Percentiles rank a stretch among this genome's conserved stretches.
Evolutionary conservation across 179 eudicot genomes (phyloP).

Genomic region (Dionaea muscipula): DNA sequence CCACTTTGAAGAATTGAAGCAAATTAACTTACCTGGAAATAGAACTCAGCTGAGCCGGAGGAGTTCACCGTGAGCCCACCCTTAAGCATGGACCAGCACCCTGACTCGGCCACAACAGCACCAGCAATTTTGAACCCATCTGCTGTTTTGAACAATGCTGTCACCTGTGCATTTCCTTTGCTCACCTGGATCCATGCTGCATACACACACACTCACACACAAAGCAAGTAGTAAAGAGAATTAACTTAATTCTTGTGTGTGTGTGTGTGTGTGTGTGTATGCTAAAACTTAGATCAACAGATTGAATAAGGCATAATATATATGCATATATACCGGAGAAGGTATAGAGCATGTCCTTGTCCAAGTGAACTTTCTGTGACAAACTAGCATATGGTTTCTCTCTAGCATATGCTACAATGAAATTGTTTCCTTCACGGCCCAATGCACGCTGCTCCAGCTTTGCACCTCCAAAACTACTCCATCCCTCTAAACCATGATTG

Average conservation of each 20-base stretch:
- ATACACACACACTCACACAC: no score
- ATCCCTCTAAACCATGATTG: slow-evolving; percentile 38
- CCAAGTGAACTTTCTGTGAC: slow-evolving; percentile 30
- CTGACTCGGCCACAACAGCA: slow-evolving; percentile 28
- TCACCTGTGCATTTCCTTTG: slow-evolving; percentile 20
- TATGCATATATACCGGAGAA: slow-evolving; percentile 55
- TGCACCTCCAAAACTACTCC: slow-evolving; percentile 38
- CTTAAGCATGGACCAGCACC: slow-evolving; percentile 76
- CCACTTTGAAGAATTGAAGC: not conserved
- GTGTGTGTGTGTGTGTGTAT: no score
- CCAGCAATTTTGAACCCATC: slow-evolving; percentile 28
- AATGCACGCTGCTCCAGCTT: slow-evolving; percentile 22
- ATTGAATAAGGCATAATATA: no score
- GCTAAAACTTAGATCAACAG: no score
- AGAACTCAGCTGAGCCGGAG: slow-evolving; percentile 30
- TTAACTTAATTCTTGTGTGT: no score
- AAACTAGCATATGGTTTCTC: slow-evolving; percentile 24
- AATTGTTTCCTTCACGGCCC: slow-evolving; percentile 31
- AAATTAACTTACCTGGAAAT: slow-evolving; percentile 28
- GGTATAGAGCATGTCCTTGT: slow-evolving; percentile 32
- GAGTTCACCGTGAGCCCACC: slow-evolving; percentile 35
- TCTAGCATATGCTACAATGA: slow-evolving; percentile 30
- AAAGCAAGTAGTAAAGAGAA: no score
- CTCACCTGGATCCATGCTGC: slow-evolving; percentile 56
- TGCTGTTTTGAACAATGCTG: slow-evolving; percentile 24